Base-by-base conservation (phyloP, 768 basidiomycete genomes). In the Collybia sp. region DNA sequence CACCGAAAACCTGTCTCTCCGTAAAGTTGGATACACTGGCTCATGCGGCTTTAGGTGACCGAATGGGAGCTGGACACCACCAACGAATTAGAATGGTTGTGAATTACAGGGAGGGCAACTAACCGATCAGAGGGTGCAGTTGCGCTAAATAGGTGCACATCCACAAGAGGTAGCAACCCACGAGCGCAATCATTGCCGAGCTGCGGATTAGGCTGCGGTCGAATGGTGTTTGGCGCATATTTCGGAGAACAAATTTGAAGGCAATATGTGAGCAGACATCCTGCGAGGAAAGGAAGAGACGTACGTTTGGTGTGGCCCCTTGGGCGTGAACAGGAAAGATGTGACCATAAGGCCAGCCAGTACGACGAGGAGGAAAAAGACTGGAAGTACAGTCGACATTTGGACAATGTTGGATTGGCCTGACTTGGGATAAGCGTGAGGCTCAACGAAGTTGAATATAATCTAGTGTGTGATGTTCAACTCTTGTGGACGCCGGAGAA, bases 141-240 rank as follows among this genome's bases (percentile, higher is more conserved):
- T 98, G 94, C 1, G 93, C 93, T 62, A 96, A 75, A 67, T 95
- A 98, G n/a, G 94, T 93, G 59, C 95, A 81, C 70, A 86, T 86
- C 94, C 94, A 98, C 83, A 97, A 85, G 56, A 98, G 79, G 70
- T 93, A 98, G 67, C 90, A 94, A 45, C 79, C 85, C 2, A 80
- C 71, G 13, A 97, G 65, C 2, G 88, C 77, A 50, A 98, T 78
- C 69, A 91, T 73, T 40, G 92, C 60, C 51, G 76, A 77, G 1
- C 92, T 87, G 54, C 94, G 86, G 52, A 93, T 77, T 43, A 93
- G 78, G 47, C 94, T 98, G 64, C 35, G 35, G n/a, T 30, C 20
- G 12, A 41, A 46, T 19, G 49, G 18, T 43, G 37, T 42, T 44
- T 10, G 45, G 36, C 34, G 41, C 3, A 32, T 11, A 18, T 35